Base-by-base conservation (phyloP, 2,329 filamentous ascomycete species). In the Phyllosticta ampelicida region DNA sequence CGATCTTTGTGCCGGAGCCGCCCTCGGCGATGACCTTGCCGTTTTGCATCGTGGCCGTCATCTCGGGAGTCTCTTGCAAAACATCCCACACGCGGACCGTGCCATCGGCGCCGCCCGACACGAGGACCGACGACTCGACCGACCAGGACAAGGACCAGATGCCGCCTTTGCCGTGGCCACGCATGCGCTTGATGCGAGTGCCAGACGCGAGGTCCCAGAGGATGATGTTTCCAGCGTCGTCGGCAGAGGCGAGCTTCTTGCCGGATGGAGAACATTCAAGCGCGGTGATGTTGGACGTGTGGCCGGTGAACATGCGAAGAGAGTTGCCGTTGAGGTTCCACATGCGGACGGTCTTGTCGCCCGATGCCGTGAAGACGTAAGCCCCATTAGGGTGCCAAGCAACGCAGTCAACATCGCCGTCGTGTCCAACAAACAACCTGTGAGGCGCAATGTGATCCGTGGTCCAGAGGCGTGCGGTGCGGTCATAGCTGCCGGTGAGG, bases 61-160 rank as follows among this genome's bases (percentile, higher is more conserved):
- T 63, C 49, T 73, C 72, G 26, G 61, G 89, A 81, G 26, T 86
- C 78, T 50, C 89, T 81, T 66, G 88, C 78, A 70, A 86, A 5
- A 96, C 87, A 66, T 97, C 94, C 94, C 94, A 99, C 8, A 96
- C 80, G 28, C 94, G 86, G 18, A 99, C 91, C 0, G 91, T 96
- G 62, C 89, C 87, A 68, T 99, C 94, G 36, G 92, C 87, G 19
- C 91, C 92, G 18, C 89, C 90, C 0, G 91, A 96, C 0, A 92
- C 87, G 0, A 99, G 83, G 1, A 96, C 86, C 1, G 83, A 94
- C 1, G 90, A 95, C 71, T 99, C 94, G 18, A 91, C 89, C 64
- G 88, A 94, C 81, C 95, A 99, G 69, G 88, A 89, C 1, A 99
- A 79, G 5, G 89, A 94, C 84, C 90, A 95, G 64, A 99, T 91